Evolutionary conservation across 176 grass and related monocot species (phyloP).

Genomic region (Dendrocalamus sinicus): DNA sequence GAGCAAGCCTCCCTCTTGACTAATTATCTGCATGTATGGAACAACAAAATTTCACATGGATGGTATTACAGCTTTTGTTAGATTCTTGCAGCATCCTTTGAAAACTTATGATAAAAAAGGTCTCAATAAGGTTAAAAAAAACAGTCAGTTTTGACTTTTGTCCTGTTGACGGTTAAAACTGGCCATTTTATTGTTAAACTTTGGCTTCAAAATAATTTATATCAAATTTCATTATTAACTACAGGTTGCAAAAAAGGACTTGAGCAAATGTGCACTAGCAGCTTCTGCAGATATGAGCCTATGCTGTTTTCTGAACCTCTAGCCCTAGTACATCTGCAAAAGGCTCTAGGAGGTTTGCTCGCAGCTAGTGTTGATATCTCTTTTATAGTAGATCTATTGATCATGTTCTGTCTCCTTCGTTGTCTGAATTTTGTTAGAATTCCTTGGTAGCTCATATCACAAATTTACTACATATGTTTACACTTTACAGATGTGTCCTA

Average conservation of each 20-base stretch:
- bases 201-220: constrained; percentile 8
- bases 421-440: background rate
- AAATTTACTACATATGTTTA: background rate
- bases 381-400: background rate
- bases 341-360: background rate
- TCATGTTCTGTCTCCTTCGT: background rate
- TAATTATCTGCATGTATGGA: constrained; percentile 25
- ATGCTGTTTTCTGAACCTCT: background rate
- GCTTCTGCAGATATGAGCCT: background rate
- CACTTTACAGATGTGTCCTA: background rate
- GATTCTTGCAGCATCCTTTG: background rate
- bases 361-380: background rate
- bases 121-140: background rate
- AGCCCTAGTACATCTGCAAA: background rate
- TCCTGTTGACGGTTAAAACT: background rate
- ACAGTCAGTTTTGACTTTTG: background rate
- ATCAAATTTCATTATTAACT: background rate
- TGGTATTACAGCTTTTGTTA: background rate
- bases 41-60: background rate
- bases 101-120: background rate
- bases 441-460: background rate
- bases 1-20: constrained; percentile 62
- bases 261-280: background rate
- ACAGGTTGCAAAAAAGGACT: background rate
- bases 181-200: background rate